Evolutionary conservation across 495 filamentous ascomycete species (phyloP), one percentile per base, ranked within the genome.

Genomic region (Hypoxylon trugodes): DNA sequence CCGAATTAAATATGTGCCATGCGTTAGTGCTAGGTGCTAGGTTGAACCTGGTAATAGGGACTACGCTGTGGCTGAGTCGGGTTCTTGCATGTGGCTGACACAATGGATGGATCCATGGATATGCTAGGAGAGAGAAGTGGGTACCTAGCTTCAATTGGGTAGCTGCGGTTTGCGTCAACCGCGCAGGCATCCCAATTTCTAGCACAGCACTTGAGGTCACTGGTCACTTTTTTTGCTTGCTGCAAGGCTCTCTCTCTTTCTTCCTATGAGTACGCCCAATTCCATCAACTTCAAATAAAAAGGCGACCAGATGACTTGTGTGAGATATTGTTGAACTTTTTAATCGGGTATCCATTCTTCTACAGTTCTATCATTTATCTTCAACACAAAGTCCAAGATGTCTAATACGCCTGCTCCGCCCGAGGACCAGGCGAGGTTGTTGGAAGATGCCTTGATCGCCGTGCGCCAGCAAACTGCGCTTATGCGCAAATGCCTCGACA

Each of bases 401-500:
- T 83, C 86, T 73, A 85, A 79, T 59, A 82, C 86, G 68, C 86
- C 89, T 72, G 81, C 84, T 68, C 82, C 84, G 73, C 82, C 89
- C 61, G 93, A 96, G 82, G 93, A 97, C 81, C 93, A 96, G 83
- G 90, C 88, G 65, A 89, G 92, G 68, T 84, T 98, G 76, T 88
- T 98, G 63, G 94, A 98, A 75, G 95, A 98, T 90, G 95, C 96
- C 73, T 81, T 98, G 81, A 84, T 89, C 48, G 92, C 97, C 43
- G 95, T 98, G 78, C 89, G 93, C 79, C 96, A 98, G 78, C 95
- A 98, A 85, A 92, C 93, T 19, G 81, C 86, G 49, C 82, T 96
- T 74, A 98, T 98, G 95, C 92, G 93, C 79, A 95, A 94, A 81
- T 96, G 92, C 73, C 84, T 98, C 45, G 96, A 98, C 73, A 95